Evolutionary conservation across 148 eudicot genomes (phyloP), one percentile per base, ranked within the genome.

Genomic region (Nyssa sinensis): DNA sequence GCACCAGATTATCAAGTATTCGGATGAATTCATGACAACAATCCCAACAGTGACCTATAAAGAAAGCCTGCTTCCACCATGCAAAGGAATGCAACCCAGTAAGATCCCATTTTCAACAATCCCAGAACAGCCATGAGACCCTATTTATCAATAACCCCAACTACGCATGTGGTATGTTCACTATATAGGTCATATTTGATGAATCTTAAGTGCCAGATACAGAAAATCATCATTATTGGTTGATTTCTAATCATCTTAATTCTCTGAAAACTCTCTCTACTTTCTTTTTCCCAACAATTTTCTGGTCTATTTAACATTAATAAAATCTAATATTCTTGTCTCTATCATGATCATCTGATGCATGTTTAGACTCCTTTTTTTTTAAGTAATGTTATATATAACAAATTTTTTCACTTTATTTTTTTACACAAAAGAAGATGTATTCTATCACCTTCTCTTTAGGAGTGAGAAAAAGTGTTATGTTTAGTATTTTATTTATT

Each of bases 11-110:
- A n/a, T n/a, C n/a, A n/a, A n/a, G n/a, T n/a, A n/a, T n/a, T n/a
- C n/a, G n/a, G n/a, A n/a, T n/a, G n/a, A n/a, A n/a, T n/a, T n/a
- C n/a, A n/a, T n/a, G n/a, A n/a, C n/a, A n/a, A n/a, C n/a, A n/a
- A n/a, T n/a, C n/a, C n/a, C n/a, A n/a, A n/a, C n/a, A n/a, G n/a
- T 95, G 98, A 57, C 98, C 98, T 55, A 90, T 97, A 83, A 95
- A 90, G 72, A 95, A 86, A 2, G 94, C 96, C 98, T 95, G 84
- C 66, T n/a, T n/a, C n/a, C 72, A 74, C 71, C 69, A 69, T 39
- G 29, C 66, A 65, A 53, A 51, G 25, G 27, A 77, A 51, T 0
- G 25, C 51, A 39, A 64, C 7, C 58, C 35, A 58, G 14, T 14
- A n/a, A 30, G 55, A 67, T 44, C 66, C 63, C 33, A 32, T 53